A percentile compares a stretch with the other conserved stretches of the same genome.
Evolutionary conservation across 2,329 filamentous ascomycete species (phyloP).

Genomic region (Zymoseptoria pseudotritici): DNA sequence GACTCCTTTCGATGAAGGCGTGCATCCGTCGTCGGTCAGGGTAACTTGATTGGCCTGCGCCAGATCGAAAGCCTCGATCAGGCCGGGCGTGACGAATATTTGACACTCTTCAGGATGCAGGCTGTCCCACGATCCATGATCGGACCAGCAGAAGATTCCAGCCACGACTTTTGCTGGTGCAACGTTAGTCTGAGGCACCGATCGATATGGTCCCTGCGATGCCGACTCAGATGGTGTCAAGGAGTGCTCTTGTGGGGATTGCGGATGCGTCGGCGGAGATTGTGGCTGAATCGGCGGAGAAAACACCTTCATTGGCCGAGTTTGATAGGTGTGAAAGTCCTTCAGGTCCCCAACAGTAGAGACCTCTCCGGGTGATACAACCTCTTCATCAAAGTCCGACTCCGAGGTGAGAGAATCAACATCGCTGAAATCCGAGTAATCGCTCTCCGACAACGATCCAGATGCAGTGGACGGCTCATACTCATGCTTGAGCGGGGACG

Average conservation of each 20-base stretch:
- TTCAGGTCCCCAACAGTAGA: constrained; percentile 28
- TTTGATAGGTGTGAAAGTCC: constrained; percentile 28
- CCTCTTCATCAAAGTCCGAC: constrained; percentile 51
- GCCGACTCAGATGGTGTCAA: constrained; percentile 74
- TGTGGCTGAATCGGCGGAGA: constrained; percentile 11
- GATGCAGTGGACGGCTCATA: constrained; percentile 79
- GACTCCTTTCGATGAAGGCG: constrained; percentile 30
- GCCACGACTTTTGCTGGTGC: constrained; percentile 51
- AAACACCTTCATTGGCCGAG: constrained; percentile 27
- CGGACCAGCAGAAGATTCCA: constrained; percentile 57
- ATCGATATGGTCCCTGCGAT: constrained; percentile 63
- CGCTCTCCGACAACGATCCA: constrained; percentile 52
- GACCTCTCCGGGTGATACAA: constrained; percentile 10
- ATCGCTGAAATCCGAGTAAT: constrained; percentile 44
- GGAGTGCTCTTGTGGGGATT: constrained; percentile 12
- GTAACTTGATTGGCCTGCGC: constrained; percentile 40
- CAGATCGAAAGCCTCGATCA: constrained; percentile 57
- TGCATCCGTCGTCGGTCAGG: constrained; percentile 34
- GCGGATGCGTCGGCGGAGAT: constrained; percentile 4
- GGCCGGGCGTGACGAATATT: constrained; percentile 55
- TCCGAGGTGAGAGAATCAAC: constrained; percentile 40
- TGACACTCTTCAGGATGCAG: constrained; percentile 56
- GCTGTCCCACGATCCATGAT: constrained; percentile 54
- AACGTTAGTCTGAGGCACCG: constrained; percentile 38
- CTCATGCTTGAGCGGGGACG: constrained; percentile 93